These are phyloP conservation scores for Lachancea fermentati DNA, from an alignment of 805 yeast genomes.

Conservation along the genomic window DNA sequence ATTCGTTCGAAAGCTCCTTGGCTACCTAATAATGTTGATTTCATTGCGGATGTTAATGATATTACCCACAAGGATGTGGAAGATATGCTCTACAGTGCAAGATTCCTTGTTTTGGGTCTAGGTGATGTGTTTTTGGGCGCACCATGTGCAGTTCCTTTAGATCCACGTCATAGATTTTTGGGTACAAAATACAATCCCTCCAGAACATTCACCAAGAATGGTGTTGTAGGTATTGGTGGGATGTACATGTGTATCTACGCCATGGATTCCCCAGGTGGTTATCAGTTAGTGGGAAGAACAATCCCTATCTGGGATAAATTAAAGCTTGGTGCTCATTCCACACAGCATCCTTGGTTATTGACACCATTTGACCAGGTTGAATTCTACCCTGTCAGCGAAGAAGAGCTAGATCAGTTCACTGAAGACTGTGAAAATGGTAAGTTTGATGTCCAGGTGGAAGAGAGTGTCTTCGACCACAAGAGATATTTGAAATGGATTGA, in stretches of 20 bases:
- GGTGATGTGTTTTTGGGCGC: constrained; percentile 98
- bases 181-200: constrained; percentile 97
- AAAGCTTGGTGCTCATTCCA: constrained; percentile 60
- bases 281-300: constrained; percentile 93
- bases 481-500: constrained; percentile 75
- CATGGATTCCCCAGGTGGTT: constrained; percentile 95
- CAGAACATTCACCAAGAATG: constrained; percentile 92
- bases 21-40: constrained; percentile 97
- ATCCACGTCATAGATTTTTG: constrained; percentile 87
- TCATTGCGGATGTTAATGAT: constrained; percentile 83
- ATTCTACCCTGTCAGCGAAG: constrained; percentile 87
- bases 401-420: constrained; percentile 63
- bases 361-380: constrained; percentile 92
- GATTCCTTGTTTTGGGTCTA: constrained; percentile 86
- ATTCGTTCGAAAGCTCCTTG: constrained; percentile 92
- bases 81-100: constrained; percentile 82
- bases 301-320: constrained; percentile 97
- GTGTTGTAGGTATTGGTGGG: constrained; percentile 97
- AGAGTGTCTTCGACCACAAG: constrained; percentile 76
- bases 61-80: constrained; percentile 69
- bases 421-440: constrained; percentile 78
- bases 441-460: constrained; percentile 67
- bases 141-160: constrained; percentile 97
- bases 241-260: constrained; percentile 98
- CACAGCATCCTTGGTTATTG: constrained; percentile 79